Evolutionary conservation across 306 rosid genomes (phyloP).

Genomic region (Vachellia collinsii): DNA sequence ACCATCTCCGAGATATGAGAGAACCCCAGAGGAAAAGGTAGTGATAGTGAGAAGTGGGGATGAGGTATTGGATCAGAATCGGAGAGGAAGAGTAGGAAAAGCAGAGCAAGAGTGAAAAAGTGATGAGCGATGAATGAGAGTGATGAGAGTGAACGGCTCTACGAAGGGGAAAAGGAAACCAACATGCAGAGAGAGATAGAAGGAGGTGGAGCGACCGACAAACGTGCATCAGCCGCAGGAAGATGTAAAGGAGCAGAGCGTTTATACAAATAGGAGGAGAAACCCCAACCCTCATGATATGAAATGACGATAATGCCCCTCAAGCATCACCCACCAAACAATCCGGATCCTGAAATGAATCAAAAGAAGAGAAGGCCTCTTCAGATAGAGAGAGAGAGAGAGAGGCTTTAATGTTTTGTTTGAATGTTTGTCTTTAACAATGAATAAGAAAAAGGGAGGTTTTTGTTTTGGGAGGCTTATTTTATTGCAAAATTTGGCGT

Average conservation of each 20-base stretch:
- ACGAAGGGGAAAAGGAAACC: neutral
- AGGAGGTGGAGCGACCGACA: constrained; percentile 49
- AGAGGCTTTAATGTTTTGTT: neutral
- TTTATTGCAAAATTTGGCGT: neutral
- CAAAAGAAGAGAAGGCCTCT: too few species aligned
- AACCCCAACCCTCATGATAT: constrained; percentile 58
- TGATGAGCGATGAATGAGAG: constrained; percentile 16
- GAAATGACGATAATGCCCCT: constrained; percentile 52
- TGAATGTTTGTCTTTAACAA: neutral
- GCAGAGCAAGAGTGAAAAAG: constrained; percentile 6
- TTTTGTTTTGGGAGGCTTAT: neutral
- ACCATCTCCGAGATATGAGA: constrained; percentile 56
- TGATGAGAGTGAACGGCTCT: too few species aligned
- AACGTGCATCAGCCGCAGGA: constrained; percentile 52
- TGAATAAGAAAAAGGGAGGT: neutral
- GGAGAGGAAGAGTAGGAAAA: neutral
- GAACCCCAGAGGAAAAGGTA: constrained; percentile 40
- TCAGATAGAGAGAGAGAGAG: too few species aligned
- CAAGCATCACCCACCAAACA: constrained; percentile 46
- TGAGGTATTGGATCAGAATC: neutral
- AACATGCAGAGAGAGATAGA: constrained; percentile 35
- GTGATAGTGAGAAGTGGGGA: constrained; percentile 17
- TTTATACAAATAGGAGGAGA: constrained; percentile 42
- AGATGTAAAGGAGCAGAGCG: constrained; percentile 40
- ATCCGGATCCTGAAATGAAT: too few species aligned